Evolutionary conservation across 148 eudicot genomes (phyloP).

Genomic region (Fallopia convolvulus): DNA sequence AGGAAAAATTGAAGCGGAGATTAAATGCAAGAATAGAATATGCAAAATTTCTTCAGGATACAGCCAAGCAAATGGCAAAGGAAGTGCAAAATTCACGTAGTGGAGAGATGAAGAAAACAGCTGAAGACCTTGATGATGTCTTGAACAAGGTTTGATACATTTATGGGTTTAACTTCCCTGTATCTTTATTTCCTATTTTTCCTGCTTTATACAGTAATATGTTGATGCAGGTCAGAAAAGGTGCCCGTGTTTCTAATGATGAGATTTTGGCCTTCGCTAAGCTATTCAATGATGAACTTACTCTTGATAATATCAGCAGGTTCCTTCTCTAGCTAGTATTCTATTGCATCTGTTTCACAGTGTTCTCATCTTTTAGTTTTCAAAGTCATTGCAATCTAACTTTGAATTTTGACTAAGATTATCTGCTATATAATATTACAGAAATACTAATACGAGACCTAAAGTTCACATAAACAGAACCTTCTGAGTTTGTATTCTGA

Average conservation of each 20-base stretch:
- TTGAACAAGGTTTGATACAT: conserved; percentile 50
- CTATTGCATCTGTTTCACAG: background rate
- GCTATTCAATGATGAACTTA: conserved; percentile 78
- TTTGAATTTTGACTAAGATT: background rate
- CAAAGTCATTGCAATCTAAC: background rate
- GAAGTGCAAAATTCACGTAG: conserved; percentile 84
- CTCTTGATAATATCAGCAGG: conserved; percentile 84
- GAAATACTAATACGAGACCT: background rate
- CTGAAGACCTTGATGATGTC: conserved; percentile 94
- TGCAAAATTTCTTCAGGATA: conserved; percentile 93
- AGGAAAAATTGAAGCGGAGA: conserved; percentile 78
- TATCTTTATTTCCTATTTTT: background rate
- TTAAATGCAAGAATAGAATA: conserved; percentile 86
- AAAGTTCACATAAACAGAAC: background rate
- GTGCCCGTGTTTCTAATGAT: conserved; percentile 52
- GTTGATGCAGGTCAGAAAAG: conserved; percentile 54
- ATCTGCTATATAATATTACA: background rate
- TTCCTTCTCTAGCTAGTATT: conserved; percentile 17
- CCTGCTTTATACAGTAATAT: conserved; percentile 1
- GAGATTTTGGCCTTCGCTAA: conserved; percentile 78
- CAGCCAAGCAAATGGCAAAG: conserved; percentile 87
- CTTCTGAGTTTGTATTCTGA: background rate
- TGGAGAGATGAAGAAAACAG: conserved; percentile 80
- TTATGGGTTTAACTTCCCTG: background rate
- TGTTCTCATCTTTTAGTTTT: background rate